Conservation (phyloP, 176 grass and related monocot genomes). For the Echinochloa phyllopogon region DNA sequence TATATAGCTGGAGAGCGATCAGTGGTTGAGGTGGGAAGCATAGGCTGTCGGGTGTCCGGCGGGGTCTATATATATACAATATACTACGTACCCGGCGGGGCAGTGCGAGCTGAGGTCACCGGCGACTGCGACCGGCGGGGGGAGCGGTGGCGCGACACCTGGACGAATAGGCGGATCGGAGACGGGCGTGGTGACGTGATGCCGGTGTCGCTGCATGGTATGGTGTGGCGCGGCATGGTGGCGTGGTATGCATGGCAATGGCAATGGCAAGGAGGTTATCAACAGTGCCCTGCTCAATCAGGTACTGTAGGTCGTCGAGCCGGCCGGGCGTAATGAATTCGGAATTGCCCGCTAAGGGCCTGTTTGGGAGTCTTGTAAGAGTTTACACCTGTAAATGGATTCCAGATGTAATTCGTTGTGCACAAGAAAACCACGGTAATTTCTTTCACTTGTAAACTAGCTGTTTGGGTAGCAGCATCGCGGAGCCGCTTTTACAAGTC, state of each 20-base stretch:
- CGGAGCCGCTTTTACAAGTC: too few relatives aligned
- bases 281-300: slow-evolving; percentile 48
- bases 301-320: background rate
- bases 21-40: slow-evolving; percentile 19
- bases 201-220: background rate
- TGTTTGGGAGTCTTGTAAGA: too few relatives aligned
- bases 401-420: too few relatives aligned
- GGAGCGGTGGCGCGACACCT: slow-evolving; percentile 25
- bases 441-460: too few relatives aligned
- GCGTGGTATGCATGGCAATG: slow-evolving; percentile 38
- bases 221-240: slow-evolving; percentile 18
- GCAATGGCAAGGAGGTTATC: slow-evolving; percentile 13
- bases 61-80: slow-evolving; percentile 46
- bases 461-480: too few relatives aligned
- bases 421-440: too few relatives aligned
- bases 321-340: slow-evolving; percentile 23
- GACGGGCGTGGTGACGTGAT: background rate
- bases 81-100: too few relatives aligned
- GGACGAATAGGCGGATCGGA: background rate
- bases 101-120: slow-evolving; percentile 4
- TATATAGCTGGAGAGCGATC: background rate
- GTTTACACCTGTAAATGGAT: too few relatives aligned
- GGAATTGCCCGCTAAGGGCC: background rate
- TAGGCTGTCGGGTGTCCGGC: background rate
- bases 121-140: slow-evolving; percentile 35